phyloP scores from a whole-genome alignment of 2,329 filamentous ascomycete species.

The Aspergillus hiratsukae region DNA sequence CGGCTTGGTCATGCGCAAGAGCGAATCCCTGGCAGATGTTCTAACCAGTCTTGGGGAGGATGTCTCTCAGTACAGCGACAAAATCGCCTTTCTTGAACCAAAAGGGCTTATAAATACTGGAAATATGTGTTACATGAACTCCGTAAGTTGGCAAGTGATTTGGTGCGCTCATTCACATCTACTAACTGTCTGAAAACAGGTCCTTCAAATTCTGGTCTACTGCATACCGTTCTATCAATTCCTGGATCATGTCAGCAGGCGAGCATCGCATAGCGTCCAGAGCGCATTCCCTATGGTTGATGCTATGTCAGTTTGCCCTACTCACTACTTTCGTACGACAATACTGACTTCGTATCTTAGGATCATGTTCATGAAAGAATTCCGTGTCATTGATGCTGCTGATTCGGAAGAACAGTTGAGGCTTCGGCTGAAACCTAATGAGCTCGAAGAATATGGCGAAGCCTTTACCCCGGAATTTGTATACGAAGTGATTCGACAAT shows the following conservation, averaged over 20 bases:
- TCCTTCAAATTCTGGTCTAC: constrained; percentile 91
- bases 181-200: constrained; percentile 46
- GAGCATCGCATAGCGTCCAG: constrained; percentile 86
- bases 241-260: constrained; percentile 77
- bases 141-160: constrained; percentile 56
- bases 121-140: constrained; percentile 99
- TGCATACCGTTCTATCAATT: constrained; percentile 94
- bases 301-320: constrained; percentile 66
- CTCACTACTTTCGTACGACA: neutral
- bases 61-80: constrained; percentile 52
- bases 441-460: constrained; percentile 86
- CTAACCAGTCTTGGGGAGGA: constrained; percentile 68
- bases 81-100: constrained; percentile 81
- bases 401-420: constrained; percentile 68
- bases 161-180: constrained; percentile 31
- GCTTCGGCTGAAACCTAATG: constrained; percentile 69
- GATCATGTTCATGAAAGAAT: constrained; percentile 96
- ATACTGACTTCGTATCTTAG: constrained; percentile 40
- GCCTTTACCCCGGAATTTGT: constrained; percentile 91
- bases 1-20: constrained; percentile 46
- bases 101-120: constrained; percentile 93
- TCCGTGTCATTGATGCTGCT: constrained; percentile 78
- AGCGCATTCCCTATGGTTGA: constrained; percentile 91
- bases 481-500: constrained; percentile 82
- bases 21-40: constrained; percentile 68